A percentile compares a stretch with the other conserved stretches of the same genome.
Conservation (phyloP, 805 yeast species). For the Pichia exigua region DNA sequence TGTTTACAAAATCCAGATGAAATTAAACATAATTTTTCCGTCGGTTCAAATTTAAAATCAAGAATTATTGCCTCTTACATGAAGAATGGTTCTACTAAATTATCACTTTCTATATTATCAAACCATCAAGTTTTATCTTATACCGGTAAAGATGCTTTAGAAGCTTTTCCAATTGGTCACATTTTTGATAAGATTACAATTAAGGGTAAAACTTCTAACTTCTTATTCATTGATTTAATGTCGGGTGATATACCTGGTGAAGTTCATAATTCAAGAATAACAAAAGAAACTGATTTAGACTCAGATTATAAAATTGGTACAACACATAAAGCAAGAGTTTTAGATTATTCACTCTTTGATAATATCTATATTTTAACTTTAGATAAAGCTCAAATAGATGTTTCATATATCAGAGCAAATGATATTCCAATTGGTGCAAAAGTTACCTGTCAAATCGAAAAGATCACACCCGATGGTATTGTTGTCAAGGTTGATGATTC, state of each 20-base stretch:
- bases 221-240: slow-evolving; percentile 51
- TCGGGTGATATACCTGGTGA: slow-evolving; percentile 51
- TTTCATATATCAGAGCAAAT: slow-evolving; percentile 55
- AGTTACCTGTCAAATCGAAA: slow-evolving; percentile 46
- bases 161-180: slow-evolving; percentile 77
- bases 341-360: slow-evolving; percentile 64
- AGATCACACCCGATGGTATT: slow-evolving; percentile 61
- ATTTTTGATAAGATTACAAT: slow-evolving; percentile 51
- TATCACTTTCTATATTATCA: slow-evolving; percentile 58
- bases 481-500: slow-evolving; percentile 55
- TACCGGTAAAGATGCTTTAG: slow-evolving; percentile 31
- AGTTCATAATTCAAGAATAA: slow-evolving; percentile 68
- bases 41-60: slow-evolving; percentile 63
- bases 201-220: slow-evolving; percentile 50
- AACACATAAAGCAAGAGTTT: slow-evolving; percentile 65
- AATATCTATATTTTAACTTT: slow-evolving; percentile 59
- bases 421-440: slow-evolving; percentile 75
- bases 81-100: slow-evolving; percentile 44
- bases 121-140: slow-evolving; percentile 35
- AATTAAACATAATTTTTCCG: slow-evolving; percentile 53
- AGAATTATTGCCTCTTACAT: slow-evolving; percentile 55
- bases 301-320: slow-evolving; percentile 56
- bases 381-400: slow-evolving; percentile 55
- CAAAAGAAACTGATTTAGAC: slow-evolving; percentile 37
- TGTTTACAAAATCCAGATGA: slow-evolving; percentile 30